Base-by-base conservation (phyloP, 2,329 filamentous ascomycete genomes). In the Penicillium brevicompactum region DNA sequence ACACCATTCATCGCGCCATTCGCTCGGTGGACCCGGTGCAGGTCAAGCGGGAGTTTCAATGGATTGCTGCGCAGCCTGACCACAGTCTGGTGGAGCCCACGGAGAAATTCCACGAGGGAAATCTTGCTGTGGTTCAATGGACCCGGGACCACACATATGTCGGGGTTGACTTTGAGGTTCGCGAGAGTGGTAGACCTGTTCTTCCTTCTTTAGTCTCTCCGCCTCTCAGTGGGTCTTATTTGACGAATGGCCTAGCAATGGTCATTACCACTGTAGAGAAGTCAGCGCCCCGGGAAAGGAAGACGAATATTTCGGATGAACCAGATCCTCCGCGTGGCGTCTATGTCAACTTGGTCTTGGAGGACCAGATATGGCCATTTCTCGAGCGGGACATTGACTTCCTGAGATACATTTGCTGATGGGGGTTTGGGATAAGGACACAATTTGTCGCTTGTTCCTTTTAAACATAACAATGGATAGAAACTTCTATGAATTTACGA, bases 31-130 rank as follows among this genome's bases (percentile, higher is more conserved):
- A 53, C 24, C 31, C 21, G 6, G 3, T 14, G 2, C 5, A 16
- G 5, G 37, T 49, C 11, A 43, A 49, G 11, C 9, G 34, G 13
- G 7, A 43, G 27, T 53, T 49, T 3, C 18, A 49, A 24, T 53
- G 51, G 51, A n/a, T 53, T 30, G 45, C 51, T 9, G 51, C 45
- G 18, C 51, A 53, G 5, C 37, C 37, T 6, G 31, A 53, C 21
- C 47, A 49, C 34, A 16, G 45, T 8, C 45, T 11, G 1, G 5
- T 49, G 24, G 43, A 14, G 18, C n/a, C 6, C n/a, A 49, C 16
- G 2, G 16, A 18, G 1, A 3, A 14, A 1, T 21, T 53, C 13
- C 34, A 11, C 10, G 4, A 11, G 9, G 27, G 45, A 13, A n/a
- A 14, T 9, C 16, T 53, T 4, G 3, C 31, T 2, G 24, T 34